Percentiles rank a stretch among this genome's conserved stretches.
These are phyloP conservation scores for Acer yangbiense DNA, from an alignment of 345 rosid species.

Conservation along the genomic window DNA sequence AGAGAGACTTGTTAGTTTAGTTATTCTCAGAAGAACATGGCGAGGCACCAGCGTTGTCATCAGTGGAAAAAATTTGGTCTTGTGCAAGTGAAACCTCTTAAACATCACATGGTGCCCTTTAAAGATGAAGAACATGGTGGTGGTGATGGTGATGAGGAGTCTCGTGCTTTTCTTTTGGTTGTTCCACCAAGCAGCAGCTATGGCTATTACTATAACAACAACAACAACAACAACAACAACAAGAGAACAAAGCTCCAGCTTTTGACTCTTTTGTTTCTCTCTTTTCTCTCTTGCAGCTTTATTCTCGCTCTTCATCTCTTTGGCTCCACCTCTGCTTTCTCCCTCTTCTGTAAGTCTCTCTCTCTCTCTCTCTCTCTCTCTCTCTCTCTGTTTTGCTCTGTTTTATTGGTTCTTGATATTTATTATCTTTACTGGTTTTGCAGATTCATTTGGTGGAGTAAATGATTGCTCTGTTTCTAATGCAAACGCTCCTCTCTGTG, in stretches of 20 bases:
- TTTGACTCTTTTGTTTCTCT: constrained; percentile 56
- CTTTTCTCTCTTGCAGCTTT: constrained; percentile 62
- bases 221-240: constrained; percentile 22
- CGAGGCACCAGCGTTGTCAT: constrained; percentile 45
- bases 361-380: neutral
- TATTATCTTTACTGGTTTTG: constrained; percentile 19
- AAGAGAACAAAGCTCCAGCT: constrained; percentile 64
- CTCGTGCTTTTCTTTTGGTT: constrained; percentile 33
- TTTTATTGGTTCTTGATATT: neutral
- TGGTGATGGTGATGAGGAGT: constrained; percentile 21
- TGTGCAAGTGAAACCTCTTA: constrained; percentile 27
- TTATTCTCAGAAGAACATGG: constrained; percentile 33
- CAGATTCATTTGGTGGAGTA: constrained; percentile 58
- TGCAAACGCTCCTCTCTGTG: constrained; percentile 43
- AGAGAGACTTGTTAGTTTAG: neutral
- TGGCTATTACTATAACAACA: constrained; percentile 23
- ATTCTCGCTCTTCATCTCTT: constrained; percentile 55
- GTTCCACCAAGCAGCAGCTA: constrained; percentile 26
- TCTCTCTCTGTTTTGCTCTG: neutral
- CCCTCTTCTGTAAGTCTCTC: constrained; percentile 53
- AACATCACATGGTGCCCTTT: constrained; percentile 15
- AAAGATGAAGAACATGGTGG: constrained; percentile 33
- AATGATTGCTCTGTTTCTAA: constrained; percentile 35
- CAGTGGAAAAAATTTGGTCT: constrained; percentile 49
- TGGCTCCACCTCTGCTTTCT: constrained; percentile 48